Evolutionary conservation across 257 asterid genomes (phyloP).

Genomic region (Phtheirospermum japonicum): DNA sequence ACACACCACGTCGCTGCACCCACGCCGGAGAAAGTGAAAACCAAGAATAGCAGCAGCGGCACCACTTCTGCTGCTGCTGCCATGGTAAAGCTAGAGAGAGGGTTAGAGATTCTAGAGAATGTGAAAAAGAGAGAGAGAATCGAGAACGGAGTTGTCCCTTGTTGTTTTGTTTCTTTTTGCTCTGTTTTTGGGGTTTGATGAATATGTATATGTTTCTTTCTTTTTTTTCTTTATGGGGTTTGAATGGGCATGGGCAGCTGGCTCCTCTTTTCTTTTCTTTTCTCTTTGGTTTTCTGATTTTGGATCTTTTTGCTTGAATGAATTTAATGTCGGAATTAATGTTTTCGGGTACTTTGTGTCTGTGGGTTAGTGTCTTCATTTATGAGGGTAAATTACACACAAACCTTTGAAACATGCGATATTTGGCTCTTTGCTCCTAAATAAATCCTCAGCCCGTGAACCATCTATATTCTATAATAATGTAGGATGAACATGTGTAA

Average conservation of each 20-base stretch:
- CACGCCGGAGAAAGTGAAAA: conserved; percentile 9
- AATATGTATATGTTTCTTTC: neutral
- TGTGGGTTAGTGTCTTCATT: neutral
- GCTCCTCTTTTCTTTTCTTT: neutral
- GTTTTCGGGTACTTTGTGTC: neutral
- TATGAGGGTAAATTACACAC: too few relatives aligned
- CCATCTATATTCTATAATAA: too few relatives aligned
- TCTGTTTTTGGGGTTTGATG: conserved; percentile 6
- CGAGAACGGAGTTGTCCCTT: neutral
- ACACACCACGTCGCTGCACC: conserved; percentile 72
- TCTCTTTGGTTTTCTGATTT: neutral
- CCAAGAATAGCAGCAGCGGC: conserved; percentile 17
- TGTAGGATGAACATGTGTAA: too few relatives aligned
- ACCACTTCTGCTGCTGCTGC: conserved; percentile 25
- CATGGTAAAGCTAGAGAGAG: conserved; percentile 11
- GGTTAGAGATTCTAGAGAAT: neutral
- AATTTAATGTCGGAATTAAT: conserved; percentile 14
- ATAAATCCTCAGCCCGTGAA: too few relatives aligned
- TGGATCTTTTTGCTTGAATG: conserved; percentile 9
- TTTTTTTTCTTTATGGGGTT: conserved; percentile 21
- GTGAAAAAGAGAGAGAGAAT: conserved; percentile 6
- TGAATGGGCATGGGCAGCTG: neutral
- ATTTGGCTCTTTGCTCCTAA: too few relatives aligned
- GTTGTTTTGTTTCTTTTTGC: neutral
- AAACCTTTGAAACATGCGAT: too few relatives aligned